Base-by-base conservation (phyloP, 192 early-diverging fungal species). In the Dimargaris cristalligena region DNA sequence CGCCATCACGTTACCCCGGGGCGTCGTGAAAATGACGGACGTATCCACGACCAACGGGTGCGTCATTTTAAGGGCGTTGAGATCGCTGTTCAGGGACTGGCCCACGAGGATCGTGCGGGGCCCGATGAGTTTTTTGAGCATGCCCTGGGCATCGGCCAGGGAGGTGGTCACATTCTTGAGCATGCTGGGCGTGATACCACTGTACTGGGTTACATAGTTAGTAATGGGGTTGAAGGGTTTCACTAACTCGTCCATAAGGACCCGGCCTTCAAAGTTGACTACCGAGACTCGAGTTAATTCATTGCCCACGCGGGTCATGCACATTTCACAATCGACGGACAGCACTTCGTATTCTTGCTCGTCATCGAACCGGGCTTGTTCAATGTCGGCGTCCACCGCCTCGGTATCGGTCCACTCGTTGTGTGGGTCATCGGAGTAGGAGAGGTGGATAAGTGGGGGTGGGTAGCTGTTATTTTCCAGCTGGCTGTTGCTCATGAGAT, bases 1-100 rank as follows among this genome's bases (percentile, higher is more conserved):
- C 25, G 25, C 28, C 11, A 14, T 3, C 8, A 30, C 28, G 52
- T 10, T n/a, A 16, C 31, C 83, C 3, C 67, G 61, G 0, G 73
- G 62, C 34, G 76, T 68, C 13, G 81, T 78, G 62, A 71, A 83
- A 28, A 82, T 31, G 16, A 79, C 26, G 41, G 78, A 69, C 0
- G 86, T 86, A 69, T 88, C 86, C 38, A 83, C 78, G 41, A 80
- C 71, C 29, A 69, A 73, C 18, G 72, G 69, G 62, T 85, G 82
- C 0, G 70, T 63, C 22, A 84, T 34, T 60, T 76, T 67, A 49
- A 88, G 63, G 0, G 81, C 82, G 13, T 71, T 76, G 60, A 88
- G 65, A 67, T 88, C 86, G 56, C 78, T 81, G 34, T 88, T 80
- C 14, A 88, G 71, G 31, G 70, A 70, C 59, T 81, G 79, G 6